Conservation (phyloP, 2,329 filamentous ascomycete species). For the Cordyceps militaris region DNA sequence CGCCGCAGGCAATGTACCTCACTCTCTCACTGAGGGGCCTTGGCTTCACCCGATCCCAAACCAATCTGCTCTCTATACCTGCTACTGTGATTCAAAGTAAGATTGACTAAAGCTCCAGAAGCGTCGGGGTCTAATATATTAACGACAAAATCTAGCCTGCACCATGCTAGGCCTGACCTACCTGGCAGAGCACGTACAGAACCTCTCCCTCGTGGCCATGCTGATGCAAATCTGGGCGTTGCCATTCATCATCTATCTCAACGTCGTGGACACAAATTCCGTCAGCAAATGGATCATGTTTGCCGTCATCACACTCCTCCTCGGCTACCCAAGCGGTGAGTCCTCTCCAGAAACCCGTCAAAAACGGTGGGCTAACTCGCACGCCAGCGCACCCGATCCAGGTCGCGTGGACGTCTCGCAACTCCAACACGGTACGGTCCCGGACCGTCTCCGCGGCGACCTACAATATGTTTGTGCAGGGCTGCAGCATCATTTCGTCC, state of each 20-base stretch:
- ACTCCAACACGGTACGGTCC: slow-evolving; percentile 51
- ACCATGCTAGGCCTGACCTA: slow-evolving; percentile 40
- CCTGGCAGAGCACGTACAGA: slow-evolving; percentile 35
- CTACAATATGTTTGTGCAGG: slow-evolving; percentile 43
- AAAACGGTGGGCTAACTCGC: too few species aligned
- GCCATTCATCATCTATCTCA: slow-evolving; percentile 44
- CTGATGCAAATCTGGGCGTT: slow-evolving; percentile 46
- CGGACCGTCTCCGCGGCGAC: slow-evolving; percentile 50
- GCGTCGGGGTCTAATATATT: background rate
- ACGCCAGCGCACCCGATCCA: slow-evolving; percentile 42
- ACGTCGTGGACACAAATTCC: slow-evolving; percentile 20
- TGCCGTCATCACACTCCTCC: slow-evolving; percentile 27
- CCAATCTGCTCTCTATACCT: slow-evolving; percentile 50
- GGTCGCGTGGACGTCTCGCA: slow-evolving; percentile 50
- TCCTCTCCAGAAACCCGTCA: background rate
- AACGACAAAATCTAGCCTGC: slow-evolving; percentile 17
- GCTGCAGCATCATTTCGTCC: slow-evolving; percentile 25
- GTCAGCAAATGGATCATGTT: slow-evolving; percentile 28
- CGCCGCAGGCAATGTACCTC: slow-evolving; percentile 41
- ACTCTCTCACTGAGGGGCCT: slow-evolving; percentile 45
- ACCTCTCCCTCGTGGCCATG: slow-evolving; percentile 36
- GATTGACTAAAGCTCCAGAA: slow-evolving; percentile 26
- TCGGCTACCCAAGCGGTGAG: slow-evolving; percentile 28
- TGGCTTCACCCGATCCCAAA: slow-evolving; percentile 44
- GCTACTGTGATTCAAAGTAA: slow-evolving; percentile 34